Base-by-base conservation (phyloP, 305 asterid genomes). In the Fraxinus velutina region DNA sequence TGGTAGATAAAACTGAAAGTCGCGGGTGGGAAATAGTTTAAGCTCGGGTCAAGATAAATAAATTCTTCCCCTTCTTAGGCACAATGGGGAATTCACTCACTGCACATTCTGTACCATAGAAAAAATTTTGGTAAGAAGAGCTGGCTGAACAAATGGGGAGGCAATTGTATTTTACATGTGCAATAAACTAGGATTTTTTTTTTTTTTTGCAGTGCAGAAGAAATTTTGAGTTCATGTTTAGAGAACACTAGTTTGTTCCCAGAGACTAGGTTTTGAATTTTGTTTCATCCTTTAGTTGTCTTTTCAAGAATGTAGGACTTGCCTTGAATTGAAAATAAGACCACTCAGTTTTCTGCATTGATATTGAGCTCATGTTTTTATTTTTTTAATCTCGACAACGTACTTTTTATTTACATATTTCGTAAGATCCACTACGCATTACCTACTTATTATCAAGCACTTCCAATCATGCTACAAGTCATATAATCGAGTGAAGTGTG, bases 21-120 rank as follows among this genome's bases (percentile, higher is more conserved):
- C 17, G 8, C 29, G 55, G 10, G 72, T 66, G 34, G 70, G 57
- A 32, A 75, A 64, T 44, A 62, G 82, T 80, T 81, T 47, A 30
- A 76, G 6, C 78, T 57, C 13, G 12, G 55, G 81, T 77, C 81
- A 34, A 74, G 33, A 78, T 79, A 52, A 12, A 72, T n/a, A 75
- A 47, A 82, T 82, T 78, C 82, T 79, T 74, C 72, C 85, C 83
- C 21, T 1, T 30, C 15, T 76, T 47, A 82, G 81, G 83, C 64
- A 70, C 6, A 34, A 55, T 39, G 30, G 80, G 83, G 86, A 74
- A 78, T 64, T 90, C 83, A 76, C 73, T 42, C 79, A 86, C 78
- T 77, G 85, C 78, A 17, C 60, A 50, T 60, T 77, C 39, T 90
- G 92, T 88, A 87, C 73, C 87, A 91, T 86, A 85, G 81, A 91